Evolutionary conservation across 2,329 filamentous ascomycete species (phyloP).

Genomic region (Capronia americana): DNA sequence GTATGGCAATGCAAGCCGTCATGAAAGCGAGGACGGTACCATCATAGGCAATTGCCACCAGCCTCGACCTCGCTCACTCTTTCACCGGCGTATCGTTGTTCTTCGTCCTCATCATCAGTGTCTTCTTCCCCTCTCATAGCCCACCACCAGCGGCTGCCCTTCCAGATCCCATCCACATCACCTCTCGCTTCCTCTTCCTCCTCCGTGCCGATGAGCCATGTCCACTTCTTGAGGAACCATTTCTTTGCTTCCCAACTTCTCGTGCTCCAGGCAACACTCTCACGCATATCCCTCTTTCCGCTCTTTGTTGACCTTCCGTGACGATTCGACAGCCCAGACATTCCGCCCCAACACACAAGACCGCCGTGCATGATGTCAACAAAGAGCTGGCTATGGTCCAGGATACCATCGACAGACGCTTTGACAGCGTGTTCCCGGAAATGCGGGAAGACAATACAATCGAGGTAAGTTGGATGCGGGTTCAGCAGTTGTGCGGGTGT

Average conservation of each 20-base stretch:
- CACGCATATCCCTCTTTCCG: constrained; percentile 35
- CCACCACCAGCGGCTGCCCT: constrained; percentile 35
- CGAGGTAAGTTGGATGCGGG: constrained; percentile 36
- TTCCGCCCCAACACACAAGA: constrained; percentile 49
- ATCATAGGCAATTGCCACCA: constrained; percentile 11
- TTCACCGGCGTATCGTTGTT: not conserved
- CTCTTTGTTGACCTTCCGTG: constrained; percentile 3
- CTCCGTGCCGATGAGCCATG: constrained; percentile 39
- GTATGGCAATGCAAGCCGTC: not conserved
- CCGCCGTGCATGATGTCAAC: constrained; percentile 48
- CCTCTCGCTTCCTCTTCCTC: constrained; percentile 36
- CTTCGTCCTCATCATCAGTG: constrained; percentile 23
- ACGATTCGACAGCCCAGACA: constrained; percentile 17
- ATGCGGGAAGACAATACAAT: constrained; percentile 36
- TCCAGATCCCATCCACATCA: constrained; percentile 33
- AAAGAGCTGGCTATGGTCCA: constrained; percentile 50
- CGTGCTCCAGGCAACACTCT: constrained; percentile 52
- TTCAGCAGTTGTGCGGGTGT: constrained; percentile 27
- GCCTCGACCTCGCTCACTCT: constrained; percentile 13
- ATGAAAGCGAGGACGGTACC: not conserved
- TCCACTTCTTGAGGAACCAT: constrained; percentile 56
- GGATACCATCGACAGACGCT: constrained; percentile 26
- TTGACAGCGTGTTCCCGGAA: constrained; percentile 34
- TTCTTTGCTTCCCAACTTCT: constrained; percentile 54
- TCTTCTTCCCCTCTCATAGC: constrained; percentile 31